A percentile compares a stretch with the other conserved stretches of the same genome.
These are phyloP conservation scores for Moniliella sp. DNA, from an alignment of 1,284 basidiomycete species.

Conservation along the genomic window DNA sequence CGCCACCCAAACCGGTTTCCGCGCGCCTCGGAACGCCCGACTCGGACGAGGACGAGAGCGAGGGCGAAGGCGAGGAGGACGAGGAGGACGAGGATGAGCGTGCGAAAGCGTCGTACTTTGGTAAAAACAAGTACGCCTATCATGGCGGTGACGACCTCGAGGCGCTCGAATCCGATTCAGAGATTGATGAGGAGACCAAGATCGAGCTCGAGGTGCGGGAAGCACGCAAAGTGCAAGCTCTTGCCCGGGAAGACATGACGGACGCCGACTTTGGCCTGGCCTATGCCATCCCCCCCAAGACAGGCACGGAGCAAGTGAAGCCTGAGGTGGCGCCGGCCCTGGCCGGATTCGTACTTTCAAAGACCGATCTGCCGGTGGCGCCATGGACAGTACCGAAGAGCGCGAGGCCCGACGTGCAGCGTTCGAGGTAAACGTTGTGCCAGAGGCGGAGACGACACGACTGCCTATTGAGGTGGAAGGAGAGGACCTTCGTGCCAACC, in stretches of 20 bases:
- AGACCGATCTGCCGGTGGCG: too few relatives aligned
- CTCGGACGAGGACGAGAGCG: conserved; percentile 46
- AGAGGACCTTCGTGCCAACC: too few relatives aligned
- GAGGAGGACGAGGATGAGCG: background rate
- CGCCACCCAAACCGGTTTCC: conserved; percentile 8
- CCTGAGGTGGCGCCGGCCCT: too few relatives aligned
- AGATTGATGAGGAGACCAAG: conserved; percentile 34
- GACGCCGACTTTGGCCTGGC: conserved; percentile 63
- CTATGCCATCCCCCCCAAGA: background rate
- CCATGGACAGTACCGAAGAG: too few relatives aligned
- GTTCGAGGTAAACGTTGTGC: too few relatives aligned
- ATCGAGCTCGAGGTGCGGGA: conserved; percentile 61
- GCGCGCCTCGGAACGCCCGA: conserved; percentile 3
- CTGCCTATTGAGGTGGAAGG: too few relatives aligned
- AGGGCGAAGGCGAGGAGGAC: conserved; percentile 44
- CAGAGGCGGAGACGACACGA: too few relatives aligned
- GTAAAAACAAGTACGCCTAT: conserved; percentile 26
- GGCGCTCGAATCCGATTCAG: conserved; percentile 23
- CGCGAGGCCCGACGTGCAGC: too few relatives aligned
- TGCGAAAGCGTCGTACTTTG: conserved; percentile 39
- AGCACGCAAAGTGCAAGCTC: conserved; percentile 55
- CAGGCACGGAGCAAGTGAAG: conserved; percentile 56
- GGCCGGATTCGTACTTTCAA: too few relatives aligned
- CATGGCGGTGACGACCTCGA: conserved; percentile 26
- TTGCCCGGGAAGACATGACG: conserved; percentile 48